Conservation (phyloP, 495 filamentous ascomycete species). For the Podospora conica region DNA sequence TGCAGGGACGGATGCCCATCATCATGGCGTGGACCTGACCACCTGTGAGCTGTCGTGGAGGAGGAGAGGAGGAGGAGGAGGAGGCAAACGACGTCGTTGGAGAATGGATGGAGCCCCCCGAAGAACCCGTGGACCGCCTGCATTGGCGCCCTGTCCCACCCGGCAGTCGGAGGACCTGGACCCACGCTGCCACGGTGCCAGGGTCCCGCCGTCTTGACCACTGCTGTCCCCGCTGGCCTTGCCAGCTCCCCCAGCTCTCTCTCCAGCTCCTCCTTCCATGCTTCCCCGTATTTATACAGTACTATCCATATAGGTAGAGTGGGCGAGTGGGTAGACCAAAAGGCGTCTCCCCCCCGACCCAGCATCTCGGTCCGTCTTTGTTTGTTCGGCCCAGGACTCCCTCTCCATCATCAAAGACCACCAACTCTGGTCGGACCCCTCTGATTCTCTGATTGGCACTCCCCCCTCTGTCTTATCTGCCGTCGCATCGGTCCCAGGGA, state of each 20-base stretch:
- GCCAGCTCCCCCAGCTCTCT: neutral
- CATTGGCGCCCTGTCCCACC: neutral
- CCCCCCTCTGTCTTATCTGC: conserved; percentile 25
- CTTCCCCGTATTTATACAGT: neutral
- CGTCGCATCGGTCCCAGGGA: conserved; percentile 14
- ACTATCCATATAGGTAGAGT: neutral
- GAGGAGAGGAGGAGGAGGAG: no score
- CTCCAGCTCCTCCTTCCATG: neutral
- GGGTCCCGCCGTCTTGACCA: neutral
- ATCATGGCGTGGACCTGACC: neutral
- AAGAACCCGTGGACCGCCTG: neutral
- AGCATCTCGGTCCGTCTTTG: neutral
- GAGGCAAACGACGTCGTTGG: neutral
- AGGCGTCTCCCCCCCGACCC: neutral
- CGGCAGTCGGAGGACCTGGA: neutral
- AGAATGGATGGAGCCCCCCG: neutral
- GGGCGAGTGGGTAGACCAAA: neutral
- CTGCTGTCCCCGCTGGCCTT: neutral
- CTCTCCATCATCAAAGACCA: neutral
- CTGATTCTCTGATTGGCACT: neutral
- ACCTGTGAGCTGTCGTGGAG: neutral
- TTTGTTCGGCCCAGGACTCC: neutral
- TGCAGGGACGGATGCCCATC: neutral
- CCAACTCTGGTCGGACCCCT: neutral
- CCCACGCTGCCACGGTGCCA: no score